phyloP scores from a whole-genome alignment of 768 basidiomycete genomes.

The Rhodocollybia butyracea region DNA sequence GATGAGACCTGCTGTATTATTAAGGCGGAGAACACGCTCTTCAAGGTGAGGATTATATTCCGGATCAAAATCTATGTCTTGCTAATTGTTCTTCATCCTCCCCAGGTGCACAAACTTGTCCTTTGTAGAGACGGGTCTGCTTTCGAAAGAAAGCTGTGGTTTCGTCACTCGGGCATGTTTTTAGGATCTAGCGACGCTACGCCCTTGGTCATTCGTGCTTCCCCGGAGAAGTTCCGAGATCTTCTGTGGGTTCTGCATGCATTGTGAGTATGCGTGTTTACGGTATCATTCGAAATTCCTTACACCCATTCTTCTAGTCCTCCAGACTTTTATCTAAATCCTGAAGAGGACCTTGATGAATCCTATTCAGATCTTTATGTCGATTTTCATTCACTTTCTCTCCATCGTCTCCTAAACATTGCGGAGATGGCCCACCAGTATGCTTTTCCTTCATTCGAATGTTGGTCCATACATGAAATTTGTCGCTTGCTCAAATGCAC shows the following conservation, averaged over 20 bases:
- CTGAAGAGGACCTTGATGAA: constrained; percentile 8
- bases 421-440: constrained; percentile 47
- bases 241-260: constrained; percentile 49
- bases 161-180: constrained; percentile 19
- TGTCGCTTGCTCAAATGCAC: constrained; percentile 30
- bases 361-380: not conserved
- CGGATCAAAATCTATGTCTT: not conserved
- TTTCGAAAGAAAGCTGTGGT: constrained; percentile 35
- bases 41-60: constrained; percentile 44
- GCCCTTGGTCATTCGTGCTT: constrained; percentile 38
- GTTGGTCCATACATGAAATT: constrained; percentile 40
- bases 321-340: constrained; percentile 31
- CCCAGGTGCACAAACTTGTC: constrained; percentile 43
- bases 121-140: constrained; percentile 39
- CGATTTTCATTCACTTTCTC: not conserved
- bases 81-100: not conserved
- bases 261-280: constrained; percentile 29
- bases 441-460: constrained; percentile 39
- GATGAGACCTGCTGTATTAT: constrained; percentile 56
- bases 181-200: constrained; percentile 27
- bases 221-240: constrained; percentile 42
- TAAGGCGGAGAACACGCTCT: constrained; percentile 56
- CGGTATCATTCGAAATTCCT: not conserved
- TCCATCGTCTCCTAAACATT: constrained; percentile 38
- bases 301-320: constrained; percentile 24